Evolutionary conservation across 2,329 filamentous ascomycete genomes (phyloP).

Genomic region (Aspergillus oerlinghausenensis): DNA sequence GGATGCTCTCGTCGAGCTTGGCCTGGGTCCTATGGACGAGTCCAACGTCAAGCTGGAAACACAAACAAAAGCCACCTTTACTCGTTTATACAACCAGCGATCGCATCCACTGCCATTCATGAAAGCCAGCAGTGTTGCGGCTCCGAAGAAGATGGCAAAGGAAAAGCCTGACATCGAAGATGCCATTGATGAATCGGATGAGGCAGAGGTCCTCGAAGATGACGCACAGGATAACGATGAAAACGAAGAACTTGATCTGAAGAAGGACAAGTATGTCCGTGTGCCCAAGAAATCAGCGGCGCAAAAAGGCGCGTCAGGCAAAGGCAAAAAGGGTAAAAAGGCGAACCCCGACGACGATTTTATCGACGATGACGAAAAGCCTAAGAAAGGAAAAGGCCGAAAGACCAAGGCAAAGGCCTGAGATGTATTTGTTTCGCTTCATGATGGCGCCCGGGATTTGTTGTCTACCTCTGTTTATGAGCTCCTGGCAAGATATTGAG

Average conservation of each 20-base stretch:
- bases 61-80: conserved; percentile 85
- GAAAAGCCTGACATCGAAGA: conserved; percentile 93
- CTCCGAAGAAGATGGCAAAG: conserved; percentile 64
- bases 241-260: conserved; percentile 74
- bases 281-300: conserved; percentile 66
- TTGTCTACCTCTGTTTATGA: background rate
- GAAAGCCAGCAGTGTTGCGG: conserved; percentile 75
- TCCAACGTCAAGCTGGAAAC: conserved; percentile 71
- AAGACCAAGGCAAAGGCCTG: conserved; percentile 26
- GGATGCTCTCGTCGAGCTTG: conserved; percentile 86
- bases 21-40: conserved; percentile 77
- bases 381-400: conserved; percentile 46
- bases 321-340: conserved; percentile 39
- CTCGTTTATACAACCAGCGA: conserved; percentile 80
- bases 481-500: background rate
- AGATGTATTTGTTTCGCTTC: background rate
- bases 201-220: conserved; percentile 55
- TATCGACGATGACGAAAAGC: conserved; percentile 45
- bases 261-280: conserved; percentile 95
- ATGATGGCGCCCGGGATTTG: background rate
- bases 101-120: conserved; percentile 92
- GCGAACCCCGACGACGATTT: conserved; percentile 27
- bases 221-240: conserved; percentile 60
- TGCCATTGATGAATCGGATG: conserved; percentile 86
- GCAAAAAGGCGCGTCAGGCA: conserved; percentile 40